Conservation (phyloP, 2,329 filamentous ascomycete species). For the Ophiosphaerella korrae region DNA sequence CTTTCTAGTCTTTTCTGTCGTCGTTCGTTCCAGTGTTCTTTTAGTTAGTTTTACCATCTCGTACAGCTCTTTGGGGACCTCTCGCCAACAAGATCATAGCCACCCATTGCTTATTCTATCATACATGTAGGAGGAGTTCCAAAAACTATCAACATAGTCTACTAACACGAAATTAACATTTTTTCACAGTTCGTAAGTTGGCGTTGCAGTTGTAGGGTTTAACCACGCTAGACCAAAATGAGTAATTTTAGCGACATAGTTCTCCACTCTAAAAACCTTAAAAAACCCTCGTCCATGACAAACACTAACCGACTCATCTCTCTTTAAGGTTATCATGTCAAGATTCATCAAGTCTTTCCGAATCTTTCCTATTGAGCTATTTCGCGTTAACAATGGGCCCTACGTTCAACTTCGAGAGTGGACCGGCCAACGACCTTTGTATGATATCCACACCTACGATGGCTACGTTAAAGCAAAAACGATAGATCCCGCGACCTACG, state of each 20-base stretch:
- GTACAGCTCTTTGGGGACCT: too few species aligned
- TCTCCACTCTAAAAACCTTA: background rate
- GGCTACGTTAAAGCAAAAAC: background rate
- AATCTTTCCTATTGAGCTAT: background rate
- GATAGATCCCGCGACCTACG: background rate
- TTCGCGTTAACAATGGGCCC: background rate
- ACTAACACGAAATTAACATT: background rate
- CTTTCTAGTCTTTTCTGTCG: too few species aligned
- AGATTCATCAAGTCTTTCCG: background rate
- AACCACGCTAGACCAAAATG: background rate
- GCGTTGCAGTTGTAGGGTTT: background rate
- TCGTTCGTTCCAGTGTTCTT: too few species aligned
- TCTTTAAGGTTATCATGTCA: background rate
- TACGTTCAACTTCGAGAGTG: background rate
- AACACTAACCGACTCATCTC: background rate
- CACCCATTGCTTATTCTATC: too few species aligned
- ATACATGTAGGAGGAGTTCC: too few species aligned
- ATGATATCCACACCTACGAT: background rate
- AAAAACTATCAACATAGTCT: background rate
- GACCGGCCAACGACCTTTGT: background rate
- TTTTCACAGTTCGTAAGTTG: background rate
- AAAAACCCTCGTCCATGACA: background rate
- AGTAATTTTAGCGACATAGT: too few species aligned
- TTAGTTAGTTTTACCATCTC: too few species aligned
- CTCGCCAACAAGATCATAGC: too few species aligned